Evolutionary conservation across 2,329 filamentous ascomycete genomes (phyloP), one percentile per base, ranked within the genome.

Genomic region (Curvularia verruculosa): DNA sequence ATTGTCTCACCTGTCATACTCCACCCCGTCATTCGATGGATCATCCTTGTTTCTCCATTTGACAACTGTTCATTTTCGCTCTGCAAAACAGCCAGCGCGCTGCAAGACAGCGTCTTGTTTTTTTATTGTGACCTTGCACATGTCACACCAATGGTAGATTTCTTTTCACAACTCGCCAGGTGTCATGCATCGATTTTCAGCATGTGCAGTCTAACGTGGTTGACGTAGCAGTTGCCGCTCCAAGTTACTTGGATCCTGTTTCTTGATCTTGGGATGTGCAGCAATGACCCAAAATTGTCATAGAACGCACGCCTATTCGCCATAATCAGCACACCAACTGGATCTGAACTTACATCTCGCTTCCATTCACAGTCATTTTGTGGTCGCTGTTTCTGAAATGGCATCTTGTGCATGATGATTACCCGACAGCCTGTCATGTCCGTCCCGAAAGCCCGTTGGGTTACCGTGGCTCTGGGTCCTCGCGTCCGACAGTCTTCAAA

Each of bases 371-470:
- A 39, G 31, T 24, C 26, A 44, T 26, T 28, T 40, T 15, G 24
- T 51, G 31, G 26, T 52, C 21, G 29, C 48, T 28, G 24, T 41
- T 49, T 40, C 40, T 57, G 23, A 50, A 45, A 47, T 49, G 36
- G 37, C 58, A 39, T 28, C 15, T 37, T 47, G 15, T 18, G 47
- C 58, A 58, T 54, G n/a, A 47, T 44, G 49, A 28, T 15, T 39
- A 49, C 41, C 49, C 50, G 29, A 57, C 54, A 24, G 56, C 48
- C 54, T 48, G 40, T 51, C 26, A 60, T 47, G 40, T 61, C 55
- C 51, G 48, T 50, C 49, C 48, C 51, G 50, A 50, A 39, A 51
- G 29, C 40, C 59, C 56, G 56, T 61, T 57, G 44, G 50, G 41
- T 50, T 50, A 54, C 26, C 26, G 26, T 28, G 26, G 26, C 26